These are phyloP conservation scores for Salicornia ramosissima DNA, from an alignment of 148 eudicot genomes.

Conservation along the genomic window DNA sequence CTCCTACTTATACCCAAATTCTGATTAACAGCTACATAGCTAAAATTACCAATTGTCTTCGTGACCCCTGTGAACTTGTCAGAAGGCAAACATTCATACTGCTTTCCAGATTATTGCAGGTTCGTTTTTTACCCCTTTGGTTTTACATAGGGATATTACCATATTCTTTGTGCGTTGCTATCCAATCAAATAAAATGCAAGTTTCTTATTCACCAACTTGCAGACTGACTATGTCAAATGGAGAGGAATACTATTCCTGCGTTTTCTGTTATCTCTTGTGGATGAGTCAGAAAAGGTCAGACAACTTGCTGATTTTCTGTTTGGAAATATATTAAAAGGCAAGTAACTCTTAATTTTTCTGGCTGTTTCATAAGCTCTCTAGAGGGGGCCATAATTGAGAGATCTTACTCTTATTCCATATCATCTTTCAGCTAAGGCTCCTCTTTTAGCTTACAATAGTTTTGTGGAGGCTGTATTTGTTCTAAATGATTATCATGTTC, in stretches of 20 bases:
- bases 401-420: slow-evolving; percentile 15
- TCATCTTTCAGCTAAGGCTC: slow-evolving; percentile 75
- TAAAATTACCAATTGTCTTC: slow-evolving; percentile 88
- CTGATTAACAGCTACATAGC: slow-evolving; percentile 62
- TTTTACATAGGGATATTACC: not conserved
- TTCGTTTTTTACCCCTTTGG: slow-evolving; percentile 10
- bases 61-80: slow-evolving; percentile 91
- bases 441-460: slow-evolving; percentile 95
- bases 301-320: slow-evolving; percentile 88
- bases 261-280: slow-evolving; percentile 78
- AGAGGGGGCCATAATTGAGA: not conserved
- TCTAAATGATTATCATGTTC: slow-evolving; percentile 74
- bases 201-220: slow-evolving; percentile 15
- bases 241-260: slow-evolving; percentile 90
- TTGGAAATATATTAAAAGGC: slow-evolving; percentile 96
- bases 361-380: not conserved
- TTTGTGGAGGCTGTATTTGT: slow-evolving; percentile 94
- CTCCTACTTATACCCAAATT: slow-evolving; percentile 5
- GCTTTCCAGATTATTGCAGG: slow-evolving; percentile 90
- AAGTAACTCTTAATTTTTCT: not conserved
- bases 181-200: slow-evolving; percentile 10
- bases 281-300: slow-evolving; percentile 86
- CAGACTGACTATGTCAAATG: slow-evolving; percentile 99
- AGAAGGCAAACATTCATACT: slow-evolving; percentile 92
- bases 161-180: not conserved